Evolutionary conservation across 495 filamentous ascomycete species (phyloP).

Genomic region (Aspergillus campestris): DNA sequence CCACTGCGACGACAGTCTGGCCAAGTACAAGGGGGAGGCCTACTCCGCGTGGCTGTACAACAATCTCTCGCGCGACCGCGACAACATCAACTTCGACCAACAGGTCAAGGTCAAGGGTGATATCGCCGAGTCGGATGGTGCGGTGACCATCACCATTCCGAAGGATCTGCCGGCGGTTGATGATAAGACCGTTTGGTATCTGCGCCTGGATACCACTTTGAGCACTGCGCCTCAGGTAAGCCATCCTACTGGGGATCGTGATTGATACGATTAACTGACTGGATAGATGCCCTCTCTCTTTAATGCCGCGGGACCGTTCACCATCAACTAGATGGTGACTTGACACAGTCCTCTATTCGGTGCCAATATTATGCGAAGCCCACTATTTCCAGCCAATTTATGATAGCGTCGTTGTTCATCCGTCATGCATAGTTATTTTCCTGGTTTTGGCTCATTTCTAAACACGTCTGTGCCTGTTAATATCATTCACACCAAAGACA

Average conservation of each 20-base stretch:
- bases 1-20: conserved; percentile 17
- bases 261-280: neutral
- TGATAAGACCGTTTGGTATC: conserved; percentile 27
- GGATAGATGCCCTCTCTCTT: conserved; percentile 25
- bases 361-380: neutral
- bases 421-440: no score
- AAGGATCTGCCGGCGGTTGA: conserved; percentile 20
- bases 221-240: conserved; percentile 28
- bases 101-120: conserved; percentile 15
- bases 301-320: conserved; percentile 27
- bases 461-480: no score
- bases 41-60: conserved; percentile 32
- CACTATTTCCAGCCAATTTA: no score
- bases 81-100: conserved; percentile 16
- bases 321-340: neutral
- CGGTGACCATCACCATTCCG: conserved; percentile 22
- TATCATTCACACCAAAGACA: no score
- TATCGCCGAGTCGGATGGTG: conserved; percentile 13
- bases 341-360: no score
- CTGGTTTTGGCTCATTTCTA: no score
- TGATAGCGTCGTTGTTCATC: no score
- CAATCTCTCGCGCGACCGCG: conserved; percentile 23
- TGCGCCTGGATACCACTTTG: conserved; percentile 21
- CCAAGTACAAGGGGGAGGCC: conserved; percentile 13
- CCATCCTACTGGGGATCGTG: neutral